Evolutionary conservation across 225 moss, liverwort and hornwort genomes (phyloP).

Genomic region (Physcomitrellopsis africana): DNA sequence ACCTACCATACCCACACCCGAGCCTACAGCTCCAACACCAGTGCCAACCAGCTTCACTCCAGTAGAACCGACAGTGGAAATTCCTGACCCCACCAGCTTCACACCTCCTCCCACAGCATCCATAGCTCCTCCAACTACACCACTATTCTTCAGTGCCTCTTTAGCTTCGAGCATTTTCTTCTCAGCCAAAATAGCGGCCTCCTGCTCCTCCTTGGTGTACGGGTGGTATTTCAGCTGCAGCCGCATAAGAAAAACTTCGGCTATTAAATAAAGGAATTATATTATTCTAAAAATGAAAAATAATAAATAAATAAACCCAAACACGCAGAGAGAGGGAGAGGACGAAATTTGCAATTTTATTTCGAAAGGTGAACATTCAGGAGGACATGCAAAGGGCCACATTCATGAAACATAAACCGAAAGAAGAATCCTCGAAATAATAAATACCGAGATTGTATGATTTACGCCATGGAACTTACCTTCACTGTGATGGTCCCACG

Average conservation of each 20-base stretch:
- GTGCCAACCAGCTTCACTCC: conserved; percentile 62
- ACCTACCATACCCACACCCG: conserved; percentile 74
- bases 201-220: conserved; percentile 73
- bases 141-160: conserved; percentile 53
- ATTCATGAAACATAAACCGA: no score
- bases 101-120: conserved; percentile 74
- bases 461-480: conserved; percentile 44
- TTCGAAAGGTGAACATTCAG: no score
- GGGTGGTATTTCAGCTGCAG: conserved; percentile 75
- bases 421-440: no score
- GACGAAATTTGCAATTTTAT: no score
- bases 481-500: conserved; percentile 73
- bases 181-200: conserved; percentile 73
- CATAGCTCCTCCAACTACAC: conserved; percentile 56
- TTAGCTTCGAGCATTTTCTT: conserved; percentile 44
- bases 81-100: conserved; percentile 63
- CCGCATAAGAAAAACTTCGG: background rate
- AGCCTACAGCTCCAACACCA: conserved; percentile 58
- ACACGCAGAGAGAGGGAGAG: no score
- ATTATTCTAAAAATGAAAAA: no score
- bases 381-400: no score
- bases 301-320: no score
- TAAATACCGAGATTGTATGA: no score
- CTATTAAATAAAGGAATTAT: no score
- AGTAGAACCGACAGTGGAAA: conserved; percentile 61